These are phyloP conservation scores for Nitzschia sp. DNA, from an alignment of 108 stramenopile species.

Conservation along the genomic window DNA sequence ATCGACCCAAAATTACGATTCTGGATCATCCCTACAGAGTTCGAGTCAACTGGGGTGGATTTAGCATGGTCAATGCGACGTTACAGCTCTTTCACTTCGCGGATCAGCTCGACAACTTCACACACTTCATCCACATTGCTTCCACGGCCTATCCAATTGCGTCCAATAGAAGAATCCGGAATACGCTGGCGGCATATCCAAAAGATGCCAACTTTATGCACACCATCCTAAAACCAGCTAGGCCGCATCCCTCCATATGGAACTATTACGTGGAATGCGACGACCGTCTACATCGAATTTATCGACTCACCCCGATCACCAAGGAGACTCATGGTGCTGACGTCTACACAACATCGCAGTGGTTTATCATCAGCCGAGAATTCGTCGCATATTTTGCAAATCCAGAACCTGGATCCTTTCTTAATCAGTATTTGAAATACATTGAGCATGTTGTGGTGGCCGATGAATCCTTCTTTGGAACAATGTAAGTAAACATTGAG, in stretches of 20 bases:
- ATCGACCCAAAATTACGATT: slow-evolving; percentile 55
- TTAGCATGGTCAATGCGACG: slow-evolving; percentile 92
- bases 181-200: slow-evolving; percentile 72
- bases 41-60: slow-evolving; percentile 95
- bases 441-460: slow-evolving; percentile 90
- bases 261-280: slow-evolving; percentile 97
- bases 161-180: slow-evolving; percentile 88
- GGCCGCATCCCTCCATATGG: slow-evolving; percentile 71
- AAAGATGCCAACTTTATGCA: slow-evolving; percentile 86
- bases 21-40: slow-evolving; percentile 72
- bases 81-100: slow-evolving; percentile 74
- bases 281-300: slow-evolving; percentile 90
- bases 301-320: slow-evolving; percentile 67
- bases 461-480: slow-evolving; percentile 95
- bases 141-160: slow-evolving; percentile 92
- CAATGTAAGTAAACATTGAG: too few species aligned
- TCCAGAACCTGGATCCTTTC: slow-evolving; percentile 69
- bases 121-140: slow-evolving; percentile 87
- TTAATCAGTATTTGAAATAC: slow-evolving; percentile 75
- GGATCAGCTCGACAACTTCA: slow-evolving; percentile 52
- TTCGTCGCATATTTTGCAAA: slow-evolving; percentile 84
- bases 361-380: slow-evolving; percentile 92
- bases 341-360: slow-evolving; percentile 90
- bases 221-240: slow-evolving; percentile 70
- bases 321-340: slow-evolving; percentile 62